A percentile compares a stretch with the other conserved stretches of the same genome.
Conservation (phyloP, 352 stramenopile species). For the Phytophthora cryptogea region DNA sequence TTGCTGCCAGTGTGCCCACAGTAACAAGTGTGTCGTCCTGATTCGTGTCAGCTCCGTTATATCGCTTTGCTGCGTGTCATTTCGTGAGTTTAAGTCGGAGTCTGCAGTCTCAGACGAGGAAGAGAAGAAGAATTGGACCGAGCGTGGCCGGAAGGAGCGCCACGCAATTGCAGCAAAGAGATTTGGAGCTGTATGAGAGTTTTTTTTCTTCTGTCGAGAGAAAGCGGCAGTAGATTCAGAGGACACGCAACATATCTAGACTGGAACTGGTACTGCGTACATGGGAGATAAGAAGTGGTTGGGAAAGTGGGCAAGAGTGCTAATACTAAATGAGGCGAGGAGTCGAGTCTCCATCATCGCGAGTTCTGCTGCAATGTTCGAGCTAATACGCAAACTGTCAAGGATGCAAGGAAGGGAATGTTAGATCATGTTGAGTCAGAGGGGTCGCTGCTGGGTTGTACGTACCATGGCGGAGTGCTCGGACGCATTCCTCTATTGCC, state of each 20-base stretch:
- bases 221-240: conserved; percentile 4
- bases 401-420: background rate
- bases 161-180: background rate
- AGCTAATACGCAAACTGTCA: conserved; percentile 65
- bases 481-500: conserved; percentile 82
- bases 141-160: conserved; percentile 20
- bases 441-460: background rate
- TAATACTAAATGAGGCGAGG: conserved; percentile 23
- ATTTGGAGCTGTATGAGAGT: background rate
- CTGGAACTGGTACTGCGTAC: conserved; percentile 21
- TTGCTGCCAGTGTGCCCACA: conserved; percentile 25
- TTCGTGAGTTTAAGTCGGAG: conserved; percentile 45
- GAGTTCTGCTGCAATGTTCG: conserved; percentile 70
- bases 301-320: conserved; percentile 8
- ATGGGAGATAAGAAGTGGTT: conserved; percentile 13
- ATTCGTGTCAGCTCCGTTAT: background rate
- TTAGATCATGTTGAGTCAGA: background rate
- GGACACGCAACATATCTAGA: conserved; percentile 27
- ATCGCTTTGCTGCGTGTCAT: conserved; percentile 9
- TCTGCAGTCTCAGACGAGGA: conserved; percentile 28
- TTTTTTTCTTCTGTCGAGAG: conserved; percentile 14
- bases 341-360: conserved; percentile 36
- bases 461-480: conserved; percentile 77
- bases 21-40: conserved; percentile 4
- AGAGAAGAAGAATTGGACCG: conserved; percentile 15